These are phyloP conservation scores for Phoma sp. DNA, from an alignment of 2,329 filamentous ascomycete species.

Conservation along the genomic window DNA sequence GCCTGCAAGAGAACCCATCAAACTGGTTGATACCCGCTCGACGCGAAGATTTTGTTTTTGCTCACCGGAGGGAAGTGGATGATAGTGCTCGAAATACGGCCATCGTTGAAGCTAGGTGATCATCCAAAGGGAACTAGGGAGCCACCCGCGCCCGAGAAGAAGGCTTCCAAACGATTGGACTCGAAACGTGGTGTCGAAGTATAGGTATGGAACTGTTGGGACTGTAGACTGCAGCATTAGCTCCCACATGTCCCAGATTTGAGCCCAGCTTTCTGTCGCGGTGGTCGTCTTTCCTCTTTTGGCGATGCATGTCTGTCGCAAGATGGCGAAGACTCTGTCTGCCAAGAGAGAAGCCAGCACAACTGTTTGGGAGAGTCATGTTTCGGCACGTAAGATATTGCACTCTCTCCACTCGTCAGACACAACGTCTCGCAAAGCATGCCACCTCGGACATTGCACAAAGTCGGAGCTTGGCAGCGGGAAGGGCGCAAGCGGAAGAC, in stretches of 20 bases:
- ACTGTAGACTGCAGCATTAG: slow-evolving; percentile 8
- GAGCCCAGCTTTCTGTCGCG: not conserved
- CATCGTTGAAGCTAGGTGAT: not conserved
- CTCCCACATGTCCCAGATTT: not conserved
- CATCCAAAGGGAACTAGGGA: not conserved
- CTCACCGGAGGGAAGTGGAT: slow-evolving; percentile 6
- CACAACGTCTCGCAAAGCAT: not conserved
- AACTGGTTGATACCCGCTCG: not conserved
- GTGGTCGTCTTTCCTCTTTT: not conserved
- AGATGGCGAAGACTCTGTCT: not conserved
- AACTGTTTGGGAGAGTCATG: slow-evolving; percentile 11
- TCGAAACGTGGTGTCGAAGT: not conserved
- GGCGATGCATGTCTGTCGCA: slow-evolving; percentile 1
- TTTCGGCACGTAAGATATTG: slow-evolving; percentile 12
- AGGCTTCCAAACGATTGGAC: not conserved
- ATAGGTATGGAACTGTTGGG: slow-evolving; percentile 10
- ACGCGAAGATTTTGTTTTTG: not conserved
- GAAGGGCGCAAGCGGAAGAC: slow-evolving; percentile 11
- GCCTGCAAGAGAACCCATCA: not conserved
- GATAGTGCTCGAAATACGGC: not conserved
- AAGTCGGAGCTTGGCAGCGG: slow-evolving; percentile 18
- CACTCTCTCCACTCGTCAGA: slow-evolving; percentile 6
- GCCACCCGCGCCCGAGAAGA: slow-evolving; percentile 1
- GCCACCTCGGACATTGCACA: slow-evolving; percentile 4
- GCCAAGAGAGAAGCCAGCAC: slow-evolving; percentile 2